Base-by-base conservation (phyloP, 257 asterid genomes). In the Craterostigma plantagineum region DNA sequence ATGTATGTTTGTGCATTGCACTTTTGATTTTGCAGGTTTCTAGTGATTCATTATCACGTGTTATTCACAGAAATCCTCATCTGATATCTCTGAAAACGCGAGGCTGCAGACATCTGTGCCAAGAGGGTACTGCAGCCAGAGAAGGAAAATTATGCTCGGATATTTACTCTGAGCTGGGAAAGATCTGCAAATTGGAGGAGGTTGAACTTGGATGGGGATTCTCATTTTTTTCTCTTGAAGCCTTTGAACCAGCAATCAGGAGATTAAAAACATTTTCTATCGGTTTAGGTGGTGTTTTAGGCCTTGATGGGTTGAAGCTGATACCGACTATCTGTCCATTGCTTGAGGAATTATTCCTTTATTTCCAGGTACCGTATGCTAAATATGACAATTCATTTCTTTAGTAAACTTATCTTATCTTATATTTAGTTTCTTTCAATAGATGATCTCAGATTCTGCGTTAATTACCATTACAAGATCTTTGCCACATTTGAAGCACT, bases 201-300 rank as follows among this genome's bases (percentile, higher is more conserved):
- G 52, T 80, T 51, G 71, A 67, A 43, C 43, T 85, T 68, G 96
- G 96, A 61, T 85, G 96, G 96, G 94, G 94, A 62, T 75, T 75
- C 62, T 77, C 91, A 0, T 70, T 48, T 62, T 63, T 59, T 56
- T 70, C 76, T 60, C 47, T 80, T 50, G 66, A 27, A 57, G 66
- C 69, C 54, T 68, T 85, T 46, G 55, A 66, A 56, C 94, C 91
- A 38, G 80, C 92, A 50, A 55, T 73, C 33, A 62, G 63, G 62
- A 65, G 60, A 50, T 50, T 81, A 48, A 65, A 60, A 71, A 61
- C 70, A 50, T 39, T 85, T 35, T 51, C 46, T 51, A 64, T 85
- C 50, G 94, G 94, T 57, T 68, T 85, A 65, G 96, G 96, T 63
- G 94, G 83, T 52, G 70, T 85, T 9, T 57, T 85, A 49, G 86